Evolutionary conservation across 2,329 filamentous ascomycete genomes (phyloP).

Genomic region (Colletotrichum navitas): DNA sequence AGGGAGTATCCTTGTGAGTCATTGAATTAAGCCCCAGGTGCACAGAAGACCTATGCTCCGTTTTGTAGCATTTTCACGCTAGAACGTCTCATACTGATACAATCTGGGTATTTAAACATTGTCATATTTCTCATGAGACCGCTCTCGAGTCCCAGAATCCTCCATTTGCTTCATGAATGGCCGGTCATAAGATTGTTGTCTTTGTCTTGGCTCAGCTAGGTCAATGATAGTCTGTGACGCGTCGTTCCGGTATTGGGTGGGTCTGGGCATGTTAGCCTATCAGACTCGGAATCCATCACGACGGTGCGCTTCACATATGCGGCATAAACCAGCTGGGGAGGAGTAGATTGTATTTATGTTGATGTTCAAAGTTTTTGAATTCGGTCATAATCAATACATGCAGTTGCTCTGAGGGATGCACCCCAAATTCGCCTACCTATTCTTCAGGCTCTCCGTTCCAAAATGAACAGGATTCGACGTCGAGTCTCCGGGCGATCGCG

Average conservation of each 20-base stretch:
- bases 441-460: background rate
- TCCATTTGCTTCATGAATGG: background rate
- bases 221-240: background rate
- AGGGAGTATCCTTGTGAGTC: constrained; percentile 9
- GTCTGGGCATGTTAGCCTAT: background rate
- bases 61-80: background rate
- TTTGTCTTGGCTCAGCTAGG: background rate
- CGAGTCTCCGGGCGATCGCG: background rate
- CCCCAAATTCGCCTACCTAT: too few relatives aligned
- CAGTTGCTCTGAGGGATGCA: too few relatives aligned
- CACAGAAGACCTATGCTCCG: background rate
- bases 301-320: background rate
- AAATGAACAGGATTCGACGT: background rate
- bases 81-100: background rate
- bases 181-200: background rate
- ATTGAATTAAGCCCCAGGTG: background rate
- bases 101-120: background rate
- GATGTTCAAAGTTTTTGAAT: background rate
- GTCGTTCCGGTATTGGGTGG: background rate
- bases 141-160: background rate
- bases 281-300: background rate
- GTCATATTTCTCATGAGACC: too few relatives aligned
- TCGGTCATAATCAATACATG: too few relatives aligned
- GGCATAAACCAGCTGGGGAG: background rate
- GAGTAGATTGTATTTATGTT: background rate